Evolutionary conservation across 2,329 filamentous ascomycete genomes (phyloP).

Genomic region (Apiospora kogelbergensis): DNA sequence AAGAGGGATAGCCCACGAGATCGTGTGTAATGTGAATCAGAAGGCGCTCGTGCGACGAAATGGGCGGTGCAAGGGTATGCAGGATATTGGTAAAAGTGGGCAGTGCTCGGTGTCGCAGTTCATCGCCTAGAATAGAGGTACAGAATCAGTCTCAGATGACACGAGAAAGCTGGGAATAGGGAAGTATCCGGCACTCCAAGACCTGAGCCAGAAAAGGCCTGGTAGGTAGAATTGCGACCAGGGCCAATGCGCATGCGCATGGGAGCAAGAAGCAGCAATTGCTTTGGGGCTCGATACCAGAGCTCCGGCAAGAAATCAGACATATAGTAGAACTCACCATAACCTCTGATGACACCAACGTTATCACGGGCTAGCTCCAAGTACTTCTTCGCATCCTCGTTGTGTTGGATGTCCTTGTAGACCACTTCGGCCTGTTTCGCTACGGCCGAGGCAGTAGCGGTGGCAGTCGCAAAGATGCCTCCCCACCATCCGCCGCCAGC

Average conservation of each 20-base stretch:
- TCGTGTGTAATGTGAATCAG: conserved; percentile 98
- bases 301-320: not conserved
- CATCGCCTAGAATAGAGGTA: conserved; percentile 64
- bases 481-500: conserved; percentile 83
- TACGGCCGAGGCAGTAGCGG: conserved; percentile 61
- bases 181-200: not conserved
- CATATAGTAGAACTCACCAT: conserved; percentile 55
- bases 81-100: conserved; percentile 95
- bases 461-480: conserved; percentile 75
- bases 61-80: conserved; percentile 92
- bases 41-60: conserved; percentile 93
- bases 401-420: conserved; percentile 92
- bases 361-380: conserved; percentile 91
- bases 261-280: not conserved
- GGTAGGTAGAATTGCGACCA: not conserved
- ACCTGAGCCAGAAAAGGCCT: not conserved
- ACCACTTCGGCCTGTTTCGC: conserved; percentile 91
- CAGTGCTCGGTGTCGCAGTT: conserved; percentile 80
- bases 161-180: not conserved
- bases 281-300: not conserved
- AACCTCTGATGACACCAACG: conserved; percentile 71
- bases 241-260: not conserved
- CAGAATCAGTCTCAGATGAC: conserved; percentile 12
- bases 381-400: conserved; percentile 96
- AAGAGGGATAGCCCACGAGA: conserved; percentile 87